phyloP scores from a whole-genome alignment of 2,329 filamentous ascomycete species.

The Fulvia fulva region DNA sequence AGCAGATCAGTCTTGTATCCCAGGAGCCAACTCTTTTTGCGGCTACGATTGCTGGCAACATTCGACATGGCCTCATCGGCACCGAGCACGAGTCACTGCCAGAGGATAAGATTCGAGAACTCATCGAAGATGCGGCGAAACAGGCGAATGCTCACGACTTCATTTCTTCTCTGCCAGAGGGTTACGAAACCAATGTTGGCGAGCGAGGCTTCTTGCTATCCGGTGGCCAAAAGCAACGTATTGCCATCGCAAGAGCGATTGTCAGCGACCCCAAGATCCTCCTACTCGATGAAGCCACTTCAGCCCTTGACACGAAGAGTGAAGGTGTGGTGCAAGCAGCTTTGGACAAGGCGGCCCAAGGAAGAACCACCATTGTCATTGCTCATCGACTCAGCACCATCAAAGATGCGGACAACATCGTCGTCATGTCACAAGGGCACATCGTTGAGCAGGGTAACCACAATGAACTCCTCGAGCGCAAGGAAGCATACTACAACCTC shows the following conservation, averaged over 20 bases:
- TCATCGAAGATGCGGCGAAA: conserved; percentile 76
- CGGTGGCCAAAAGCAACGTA: conserved; percentile 90
- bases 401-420: conserved; percentile 89
- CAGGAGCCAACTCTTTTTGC: conserved; percentile 91
- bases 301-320: conserved; percentile 87
- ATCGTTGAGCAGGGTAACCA: conserved; percentile 93
- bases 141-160: conserved; percentile 96
- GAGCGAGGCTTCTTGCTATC: conserved; percentile 89
- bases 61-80: conserved; percentile 84
- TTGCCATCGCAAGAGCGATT: conserved; percentile 86
- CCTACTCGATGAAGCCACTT: conserved; percentile 91
- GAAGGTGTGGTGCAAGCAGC: conserved; percentile 93
- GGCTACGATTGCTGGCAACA: conserved; percentile 85
- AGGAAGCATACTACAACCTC: conserved; percentile 75
- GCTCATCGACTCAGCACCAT: conserved; percentile 94
- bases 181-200: conserved; percentile 92
- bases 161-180: conserved; percentile 73
- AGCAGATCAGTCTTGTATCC: conserved; percentile 86
- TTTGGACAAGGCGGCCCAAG: conserved; percentile 77
- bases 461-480: conserved; percentile 66
- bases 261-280: conserved; percentile 90
- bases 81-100: conserved; percentile 67
- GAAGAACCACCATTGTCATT: conserved; percentile 92
- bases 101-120: conserved; percentile 63
- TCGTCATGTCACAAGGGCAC: conserved; percentile 80